These are phyloP conservation scores for Scleroderma bovista DNA, from an alignment of 768 basidiomycete genomes.

Conservation along the genomic window DNA sequence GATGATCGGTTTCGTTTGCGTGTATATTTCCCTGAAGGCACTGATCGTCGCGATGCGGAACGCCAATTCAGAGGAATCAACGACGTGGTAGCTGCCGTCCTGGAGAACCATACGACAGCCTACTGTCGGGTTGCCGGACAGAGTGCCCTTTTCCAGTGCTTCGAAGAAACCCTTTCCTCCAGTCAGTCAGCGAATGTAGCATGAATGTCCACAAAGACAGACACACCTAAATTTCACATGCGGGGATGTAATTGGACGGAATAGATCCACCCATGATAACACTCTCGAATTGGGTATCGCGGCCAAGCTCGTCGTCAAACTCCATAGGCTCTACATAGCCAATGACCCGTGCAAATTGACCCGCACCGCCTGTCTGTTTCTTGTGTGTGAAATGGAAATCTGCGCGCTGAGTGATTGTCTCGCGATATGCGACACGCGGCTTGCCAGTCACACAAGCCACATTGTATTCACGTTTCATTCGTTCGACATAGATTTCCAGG, in stretches of 20 bases:
- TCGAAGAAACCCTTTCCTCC: constrained; percentile 81
- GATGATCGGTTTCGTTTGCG: constrained; percentile 69
- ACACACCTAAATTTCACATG: constrained; percentile 84
- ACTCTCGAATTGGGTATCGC: constrained; percentile 81
- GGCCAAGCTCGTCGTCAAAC: constrained; percentile 66
- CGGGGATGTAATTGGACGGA: constrained; percentile 88
- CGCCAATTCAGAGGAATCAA: constrained; percentile 95
- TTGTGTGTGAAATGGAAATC: constrained; percentile 92
- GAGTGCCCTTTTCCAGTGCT: constrained; percentile 83
- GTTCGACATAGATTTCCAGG: constrained; percentile 97
- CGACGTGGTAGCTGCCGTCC: constrained; percentile 89
- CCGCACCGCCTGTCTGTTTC: constrained; percentile 97
- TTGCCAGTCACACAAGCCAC: constrained; percentile 91
- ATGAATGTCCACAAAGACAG: neutral
- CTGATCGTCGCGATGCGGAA: constrained; percentile 89
- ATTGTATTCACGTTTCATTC: constrained; percentile 97
- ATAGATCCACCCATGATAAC: constrained; percentile 90
- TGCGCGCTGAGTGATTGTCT: constrained; percentile 80
- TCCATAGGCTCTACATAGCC: constrained; percentile 90
- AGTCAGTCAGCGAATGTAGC: neutral
- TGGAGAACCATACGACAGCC: constrained; percentile 84
- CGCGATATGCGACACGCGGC: constrained; percentile 94
- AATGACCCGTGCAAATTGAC: constrained; percentile 91
- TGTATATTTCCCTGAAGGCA: constrained; percentile 89
- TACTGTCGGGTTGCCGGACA: constrained; percentile 83